Evolutionary conservation across 768 basidiomycete genomes (phyloP).

Genomic region (Tubosaeta sp.): DNA sequence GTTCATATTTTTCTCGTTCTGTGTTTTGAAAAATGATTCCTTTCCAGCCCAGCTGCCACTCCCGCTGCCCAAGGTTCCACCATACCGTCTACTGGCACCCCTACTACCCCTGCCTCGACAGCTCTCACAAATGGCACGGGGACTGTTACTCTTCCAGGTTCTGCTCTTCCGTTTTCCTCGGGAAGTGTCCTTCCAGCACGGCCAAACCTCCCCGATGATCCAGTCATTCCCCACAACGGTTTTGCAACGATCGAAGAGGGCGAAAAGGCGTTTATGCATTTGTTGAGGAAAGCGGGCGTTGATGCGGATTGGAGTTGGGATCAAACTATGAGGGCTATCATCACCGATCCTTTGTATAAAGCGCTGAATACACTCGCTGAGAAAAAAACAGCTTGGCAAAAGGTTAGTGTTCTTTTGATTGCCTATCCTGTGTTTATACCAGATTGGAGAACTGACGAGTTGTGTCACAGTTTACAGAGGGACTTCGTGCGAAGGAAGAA

Average conservation of each 20-base stretch:
- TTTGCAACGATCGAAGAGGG: constrained; percentile 85
- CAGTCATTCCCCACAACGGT: constrained; percentile 85
- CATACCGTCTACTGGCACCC: constrained; percentile 44
- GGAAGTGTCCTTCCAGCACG: constrained; percentile 63
- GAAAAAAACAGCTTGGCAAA: constrained; percentile 92
- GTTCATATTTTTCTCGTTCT: background rate
- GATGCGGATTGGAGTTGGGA: constrained; percentile 97
- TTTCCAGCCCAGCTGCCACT: constrained; percentile 30
- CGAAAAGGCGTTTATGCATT: constrained; percentile 89
- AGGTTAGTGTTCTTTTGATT: constrained; percentile 46
- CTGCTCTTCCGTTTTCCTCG: constrained; percentile 60
- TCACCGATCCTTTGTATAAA: constrained; percentile 97
- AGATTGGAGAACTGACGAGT: constrained; percentile 6
- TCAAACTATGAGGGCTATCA: constrained; percentile 94
- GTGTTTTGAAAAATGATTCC: constrained; percentile 6
- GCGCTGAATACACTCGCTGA: constrained; percentile 90
- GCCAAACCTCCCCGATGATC: constrained; percentile 81
- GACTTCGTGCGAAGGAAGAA: constrained; percentile 73
- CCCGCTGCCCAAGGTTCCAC: constrained; percentile 39
- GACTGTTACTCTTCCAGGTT: constrained; percentile 43
- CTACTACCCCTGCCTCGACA: constrained; percentile 33
- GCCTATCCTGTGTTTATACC: background rate
- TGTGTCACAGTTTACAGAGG: constrained; percentile 57
- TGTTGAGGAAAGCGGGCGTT: constrained; percentile 85
- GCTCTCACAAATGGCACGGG: constrained; percentile 46